These are phyloP conservation scores for Pleoardoris graminearum DNA, from an alignment of 2,329 filamentous ascomycete genomes.

Conservation along the genomic window DNA sequence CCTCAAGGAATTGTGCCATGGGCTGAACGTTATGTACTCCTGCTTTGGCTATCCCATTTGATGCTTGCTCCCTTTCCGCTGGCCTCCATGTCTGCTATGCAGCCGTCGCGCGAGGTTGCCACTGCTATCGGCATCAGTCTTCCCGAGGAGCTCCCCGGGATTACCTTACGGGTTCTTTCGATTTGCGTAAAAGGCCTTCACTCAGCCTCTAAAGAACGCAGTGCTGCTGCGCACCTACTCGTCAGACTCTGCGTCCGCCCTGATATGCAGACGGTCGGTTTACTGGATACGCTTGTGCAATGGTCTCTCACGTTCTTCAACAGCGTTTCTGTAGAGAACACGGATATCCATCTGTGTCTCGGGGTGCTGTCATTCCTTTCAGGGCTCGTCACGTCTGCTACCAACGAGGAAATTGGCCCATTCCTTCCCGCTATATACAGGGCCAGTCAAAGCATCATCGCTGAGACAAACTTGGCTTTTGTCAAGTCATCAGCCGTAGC, in stretches of 20 bases:
- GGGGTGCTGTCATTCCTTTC: conserved; percentile 80
- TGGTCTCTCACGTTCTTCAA: conserved; percentile 71
- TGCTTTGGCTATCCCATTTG: conserved; percentile 72
- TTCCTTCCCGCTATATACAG: conserved; percentile 69
- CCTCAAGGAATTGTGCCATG: conserved; percentile 54
- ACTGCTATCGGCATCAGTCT: conserved; percentile 54
- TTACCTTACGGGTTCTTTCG: conserved; percentile 71
- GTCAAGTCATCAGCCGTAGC: conserved; percentile 76
- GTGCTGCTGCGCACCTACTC: conserved; percentile 81
- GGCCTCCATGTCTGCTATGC: conserved; percentile 70
- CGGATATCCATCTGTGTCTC: conserved; percentile 73
- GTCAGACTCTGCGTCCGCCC: conserved; percentile 79
- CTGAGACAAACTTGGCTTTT: conserved; percentile 54
- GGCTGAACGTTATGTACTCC: conserved; percentile 85
- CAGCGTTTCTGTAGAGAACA: conserved; percentile 45
- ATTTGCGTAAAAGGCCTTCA: conserved; percentile 72
- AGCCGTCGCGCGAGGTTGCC: conserved; percentile 37
- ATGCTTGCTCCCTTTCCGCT: conserved; percentile 82
- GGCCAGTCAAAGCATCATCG: conserved; percentile 63
- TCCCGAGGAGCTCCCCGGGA: conserved; percentile 65
- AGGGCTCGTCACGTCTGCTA: conserved; percentile 70
- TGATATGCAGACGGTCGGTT: conserved; percentile 80
- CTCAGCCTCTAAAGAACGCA: conserved; percentile 81
- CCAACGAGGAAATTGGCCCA: conserved; percentile 72
- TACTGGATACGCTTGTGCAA: conserved; percentile 68